Evolutionary conservation across 352 stramenopile species (phyloP).

Genomic region (Phytophthora sansomeana): DNA sequence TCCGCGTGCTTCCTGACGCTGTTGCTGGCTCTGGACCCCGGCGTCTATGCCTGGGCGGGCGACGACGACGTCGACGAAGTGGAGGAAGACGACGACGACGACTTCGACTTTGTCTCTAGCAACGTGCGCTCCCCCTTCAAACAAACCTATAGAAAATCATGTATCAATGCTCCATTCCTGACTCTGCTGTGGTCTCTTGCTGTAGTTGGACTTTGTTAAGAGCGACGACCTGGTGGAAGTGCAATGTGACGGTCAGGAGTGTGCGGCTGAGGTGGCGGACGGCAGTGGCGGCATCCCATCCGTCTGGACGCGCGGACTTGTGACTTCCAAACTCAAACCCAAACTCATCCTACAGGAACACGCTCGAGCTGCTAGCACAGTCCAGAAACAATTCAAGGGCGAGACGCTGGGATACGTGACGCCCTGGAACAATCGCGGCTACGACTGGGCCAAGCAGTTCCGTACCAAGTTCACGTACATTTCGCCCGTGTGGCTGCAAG

Average conservation of each 20-base stretch:
- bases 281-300: slow-evolving; percentile 29
- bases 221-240: slow-evolving; percentile 39
- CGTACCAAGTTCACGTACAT: slow-evolving; percentile 84
- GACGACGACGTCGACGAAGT: slow-evolving; percentile 39
- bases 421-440: slow-evolving; percentile 83
- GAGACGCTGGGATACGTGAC: slow-evolving; percentile 84
- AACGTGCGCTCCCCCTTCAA: slow-evolving; percentile 24
- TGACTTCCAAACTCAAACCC: slow-evolving; percentile 58
- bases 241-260: slow-evolving; percentile 48
- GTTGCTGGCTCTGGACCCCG: slow-evolving; percentile 12
- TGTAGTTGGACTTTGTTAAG: slow-evolving; percentile 41
- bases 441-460: slow-evolving; percentile 74
- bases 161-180: not conserved
- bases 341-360: slow-evolving; percentile 59
- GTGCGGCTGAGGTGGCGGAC: slow-evolving; percentile 19
- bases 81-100: slow-evolving; percentile 41
- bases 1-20: slow-evolving; percentile 24
- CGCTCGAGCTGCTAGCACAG: slow-evolving; percentile 22
- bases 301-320: slow-evolving; percentile 55
- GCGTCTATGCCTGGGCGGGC: slow-evolving; percentile 21
- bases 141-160: not conserved
- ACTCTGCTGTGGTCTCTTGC: not conserved
- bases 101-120: slow-evolving; percentile 46
- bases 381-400: slow-evolving; percentile 51
- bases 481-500: slow-evolving; percentile 84